Evolutionary conservation across 768 basidiomycete genomes (phyloP), one percentile per base, ranked within the genome.

Genomic region (Boletus rubescentipes): DNA sequence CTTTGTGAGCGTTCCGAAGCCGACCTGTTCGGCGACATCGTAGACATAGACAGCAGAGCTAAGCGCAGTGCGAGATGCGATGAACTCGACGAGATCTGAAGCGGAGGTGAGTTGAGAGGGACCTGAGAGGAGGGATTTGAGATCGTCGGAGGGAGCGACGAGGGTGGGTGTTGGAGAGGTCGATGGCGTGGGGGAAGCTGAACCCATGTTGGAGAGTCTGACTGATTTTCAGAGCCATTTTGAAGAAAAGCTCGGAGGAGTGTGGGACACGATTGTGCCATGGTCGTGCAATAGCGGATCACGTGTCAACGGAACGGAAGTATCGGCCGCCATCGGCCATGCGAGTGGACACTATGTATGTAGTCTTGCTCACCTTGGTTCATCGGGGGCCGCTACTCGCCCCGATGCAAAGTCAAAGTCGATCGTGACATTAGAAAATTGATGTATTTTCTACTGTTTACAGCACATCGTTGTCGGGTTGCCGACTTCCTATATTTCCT

Each of bases 21-120:
- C 91, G n/a, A 79, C 79, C 64, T 92, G 88, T 60, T 88, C 85
- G 18, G 92, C 90, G 50, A 92, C 77, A 62, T 93, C 91, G 64
- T 90, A 93, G 39, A 91, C 69, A 67, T 91, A 91, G 53, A 93
- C 81, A 16, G 81, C 73, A 18, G 88, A 89, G 69, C 80, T 88
- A 26, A 77, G 67, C 9, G 72, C 67, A 2, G 73, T 57, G 37
- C 79, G 79, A 9, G 87, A 86, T 7, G 88, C 76, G 36, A 91
- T 70, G 55, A 78, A 82, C 73, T 93, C 91, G 47, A 93, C 73
- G 53, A 85, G 65, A 20, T 79, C 78, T 16, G 86, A 89, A 16
- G 87, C 82, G 5, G 81, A 77, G 31, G 16, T 46, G 49, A 52
- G 47, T 9, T 53, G 62, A 1, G 54, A 16, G 14, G 55, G 44